Evolutionary conservation across 495 filamentous ascomycete species (phyloP).

Genomic region (Achaetomiella virescens): DNA sequence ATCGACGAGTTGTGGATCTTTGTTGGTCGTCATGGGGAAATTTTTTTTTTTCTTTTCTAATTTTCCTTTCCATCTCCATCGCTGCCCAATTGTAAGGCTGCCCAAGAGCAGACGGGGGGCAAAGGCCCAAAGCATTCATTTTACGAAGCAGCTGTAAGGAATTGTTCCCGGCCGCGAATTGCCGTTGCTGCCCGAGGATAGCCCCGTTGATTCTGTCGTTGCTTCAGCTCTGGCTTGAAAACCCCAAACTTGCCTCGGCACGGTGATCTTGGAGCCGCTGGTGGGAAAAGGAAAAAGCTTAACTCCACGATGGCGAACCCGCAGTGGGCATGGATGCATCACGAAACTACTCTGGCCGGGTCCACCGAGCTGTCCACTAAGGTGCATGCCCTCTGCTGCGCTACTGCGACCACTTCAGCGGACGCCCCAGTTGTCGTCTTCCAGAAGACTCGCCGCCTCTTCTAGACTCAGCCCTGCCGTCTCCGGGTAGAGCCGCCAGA

Average conservation of each 20-base stretch:
- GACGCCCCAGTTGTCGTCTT: constrained; percentile 66
- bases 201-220: constrained; percentile 3
- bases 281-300: constrained; percentile 5
- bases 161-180: constrained; percentile 3
- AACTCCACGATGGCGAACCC: not conserved
- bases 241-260: constrained; percentile 1
- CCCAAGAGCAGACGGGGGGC: too few species aligned
- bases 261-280: not conserved
- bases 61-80: not conserved
- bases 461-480: constrained; percentile 76
- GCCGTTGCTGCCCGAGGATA: constrained; percentile 10
- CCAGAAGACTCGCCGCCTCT: constrained; percentile 68
- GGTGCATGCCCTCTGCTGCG: not conserved
- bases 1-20: not conserved
- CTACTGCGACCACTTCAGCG: constrained; percentile 22
- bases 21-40: constrained; percentile 3
- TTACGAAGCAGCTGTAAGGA: not conserved
- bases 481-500: constrained; percentile 77
- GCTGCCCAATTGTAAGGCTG: constrained; percentile 8
- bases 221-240: not conserved
- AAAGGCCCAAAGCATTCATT: not conserved
- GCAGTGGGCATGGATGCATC: not conserved
- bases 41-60: constrained; percentile 7
- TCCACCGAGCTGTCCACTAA: not conserved
- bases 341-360: not conserved